Base-by-base conservation (phyloP, 768 basidiomycete species). In the Gloeopeniophorella convolvens region DNA sequence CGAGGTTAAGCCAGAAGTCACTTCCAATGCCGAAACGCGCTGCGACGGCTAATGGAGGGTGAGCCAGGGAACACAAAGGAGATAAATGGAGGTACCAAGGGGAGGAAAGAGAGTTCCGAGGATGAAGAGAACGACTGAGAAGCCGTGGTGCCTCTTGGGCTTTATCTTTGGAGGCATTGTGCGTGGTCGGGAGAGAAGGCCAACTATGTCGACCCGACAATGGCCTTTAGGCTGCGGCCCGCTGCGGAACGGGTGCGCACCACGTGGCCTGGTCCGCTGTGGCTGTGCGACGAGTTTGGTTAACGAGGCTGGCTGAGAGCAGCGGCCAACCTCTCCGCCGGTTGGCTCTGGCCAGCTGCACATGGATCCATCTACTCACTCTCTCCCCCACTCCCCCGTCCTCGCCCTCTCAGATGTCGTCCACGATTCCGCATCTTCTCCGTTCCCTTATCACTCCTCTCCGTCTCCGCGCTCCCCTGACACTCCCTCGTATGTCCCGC, bases 61-160 rank as follows among this genome's bases (percentile, higher is more conserved):
- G 9, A 21, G 40, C 41, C 31, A 32, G 30, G 45, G 37, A 49
- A 36, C n/a, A n/a, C 33, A 35, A 53, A 50, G 48, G 44, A 40
- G 23, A 27, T 27, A 33, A 3, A 28, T 15, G 13, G 26, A 68
- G 77, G 45, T 41, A 94, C 93, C 93, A 24, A 97, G 75, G 24
- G 93, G 93, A 8, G 93, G 93, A 50, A 97, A 80, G 43, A 97
- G 72, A 1, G 89, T 85, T n/a, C 93, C 94, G 50, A 89, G 66
- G 44, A 96, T 79, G 68, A 92, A 93, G 28, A 97, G 75, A 10
- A 93, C 32, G 50, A 86, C 80, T 12, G 81, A 70, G 65, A 84
- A 95, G 24, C 83, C 91, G 73, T 95, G 91, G 62, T 89, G 76
- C 34, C 75, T 75, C 63, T 74, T 80, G 15, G 90, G 88, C 43